These are phyloP conservation scores for Xylaria intraflava DNA, from an alignment of 495 filamentous ascomycete genomes.

Conservation along the genomic window DNA sequence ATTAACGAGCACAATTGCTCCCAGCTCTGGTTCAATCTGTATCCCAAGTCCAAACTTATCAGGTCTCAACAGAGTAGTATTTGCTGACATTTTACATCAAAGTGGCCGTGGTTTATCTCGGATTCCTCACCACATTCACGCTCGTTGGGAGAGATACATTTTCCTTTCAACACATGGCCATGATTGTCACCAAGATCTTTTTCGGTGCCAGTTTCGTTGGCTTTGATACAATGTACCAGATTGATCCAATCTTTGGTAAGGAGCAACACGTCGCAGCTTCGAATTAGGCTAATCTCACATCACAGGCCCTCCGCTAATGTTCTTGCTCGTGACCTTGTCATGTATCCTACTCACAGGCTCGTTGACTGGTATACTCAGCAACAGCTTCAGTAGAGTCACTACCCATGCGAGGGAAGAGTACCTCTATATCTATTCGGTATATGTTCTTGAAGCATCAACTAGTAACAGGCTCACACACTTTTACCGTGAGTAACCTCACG, in stretches of 20 bases:
- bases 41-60: neutral
- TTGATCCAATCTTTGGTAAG: constrained; percentile 40
- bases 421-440: constrained; percentile 69
- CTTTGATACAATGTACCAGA: constrained; percentile 54
- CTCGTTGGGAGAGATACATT: constrained; percentile 76
- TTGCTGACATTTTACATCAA: neutral
- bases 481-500: constrained; percentile 49
- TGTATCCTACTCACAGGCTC: constrained; percentile 90
- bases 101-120: constrained; percentile 73
- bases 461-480: constrained; percentile 77
- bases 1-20: neutral
- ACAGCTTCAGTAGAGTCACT: constrained; percentile 79
- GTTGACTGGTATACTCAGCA: constrained; percentile 84
- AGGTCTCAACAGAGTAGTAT: neutral
- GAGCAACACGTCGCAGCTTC: neutral
- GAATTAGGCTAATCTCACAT: constrained; percentile 44
- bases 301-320: constrained; percentile 60
- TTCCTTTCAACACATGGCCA: constrained; percentile 69
- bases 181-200: constrained; percentile 81
- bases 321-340: constrained; percentile 77
- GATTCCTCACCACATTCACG: constrained; percentile 88
- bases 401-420: constrained; percentile 69
- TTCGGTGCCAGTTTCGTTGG: constrained; percentile 71
- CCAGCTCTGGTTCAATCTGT: neutral
- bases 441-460: constrained; percentile 73